Percentiles rank a stretch among this genome's conserved stretches.
These are phyloP conservation scores for Fusarium subtropicale DNA, from an alignment of 2,329 filamentous ascomycete genomes.

Conservation along the genomic window DNA sequence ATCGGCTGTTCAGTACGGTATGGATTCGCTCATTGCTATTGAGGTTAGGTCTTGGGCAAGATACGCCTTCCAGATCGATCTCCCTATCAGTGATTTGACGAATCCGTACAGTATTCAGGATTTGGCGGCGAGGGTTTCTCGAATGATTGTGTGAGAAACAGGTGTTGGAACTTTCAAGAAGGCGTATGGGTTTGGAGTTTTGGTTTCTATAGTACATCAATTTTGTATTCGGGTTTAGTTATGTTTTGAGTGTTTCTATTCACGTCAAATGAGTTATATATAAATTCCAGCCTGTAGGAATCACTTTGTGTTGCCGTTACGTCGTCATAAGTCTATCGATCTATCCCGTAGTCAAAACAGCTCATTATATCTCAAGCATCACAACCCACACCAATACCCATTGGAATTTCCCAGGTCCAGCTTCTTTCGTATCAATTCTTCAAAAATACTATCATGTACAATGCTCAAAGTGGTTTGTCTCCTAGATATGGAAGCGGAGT, in stretches of 20 bases:
- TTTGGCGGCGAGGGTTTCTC: conserved; percentile 37
- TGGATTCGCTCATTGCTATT: conserved; percentile 44
- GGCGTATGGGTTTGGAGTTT: not conserved
- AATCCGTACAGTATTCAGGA: conserved; percentile 44
- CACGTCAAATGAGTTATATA: not conserved
- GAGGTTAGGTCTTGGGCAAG: conserved; percentile 43
- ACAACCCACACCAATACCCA: not conserved
- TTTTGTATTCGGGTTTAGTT: not conserved
- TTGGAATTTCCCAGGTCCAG: too few relatives aligned
- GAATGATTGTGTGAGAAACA: conserved; percentile 32
- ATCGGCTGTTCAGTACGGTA: conserved; percentile 42
- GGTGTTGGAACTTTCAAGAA: not conserved
- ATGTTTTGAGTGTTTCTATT: not conserved
- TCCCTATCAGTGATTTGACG: conserved; percentile 43
- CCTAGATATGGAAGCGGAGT: not conserved
- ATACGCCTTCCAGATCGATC: conserved; percentile 44
- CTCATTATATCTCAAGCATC: not conserved
- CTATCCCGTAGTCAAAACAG: not conserved
- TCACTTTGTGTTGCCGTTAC: not conserved
- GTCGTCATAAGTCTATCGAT: not conserved
- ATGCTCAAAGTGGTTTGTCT: conserved; percentile 10
- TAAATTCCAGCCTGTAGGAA: not conserved
- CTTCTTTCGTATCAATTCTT: not conserved
- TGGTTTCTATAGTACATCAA: not conserved
- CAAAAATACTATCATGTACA: not conserved